A percentile compares a stretch with the other conserved stretches of the same genome.
Conservation (phyloP, 225 moss, liverwort and hornwort species). For the Climacium dendroides region DNA sequence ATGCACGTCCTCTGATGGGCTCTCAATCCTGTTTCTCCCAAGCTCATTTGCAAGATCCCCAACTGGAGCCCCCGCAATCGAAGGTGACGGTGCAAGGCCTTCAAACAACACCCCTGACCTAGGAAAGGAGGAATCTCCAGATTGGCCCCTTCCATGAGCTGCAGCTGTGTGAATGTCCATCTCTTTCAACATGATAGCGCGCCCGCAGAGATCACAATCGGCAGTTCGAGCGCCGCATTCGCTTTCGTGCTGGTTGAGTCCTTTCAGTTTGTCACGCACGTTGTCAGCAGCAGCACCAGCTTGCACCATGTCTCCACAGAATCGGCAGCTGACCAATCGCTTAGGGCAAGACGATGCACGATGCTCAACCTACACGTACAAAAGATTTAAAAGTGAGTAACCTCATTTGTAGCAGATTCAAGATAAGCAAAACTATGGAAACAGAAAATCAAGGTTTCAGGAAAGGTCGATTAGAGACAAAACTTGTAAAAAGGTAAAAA, state of each 20-base stretch:
- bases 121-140: background rate
- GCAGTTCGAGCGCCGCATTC: conserved; percentile 49
- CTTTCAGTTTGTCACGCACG: conserved; percentile 74
- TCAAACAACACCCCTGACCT: background rate
- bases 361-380: conserved; percentile 49
- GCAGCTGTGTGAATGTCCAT: conserved; percentile 53
- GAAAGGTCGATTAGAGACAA: background rate
- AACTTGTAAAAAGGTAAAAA: background rate
- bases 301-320: conserved; percentile 98
- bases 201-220: conserved; percentile 32
- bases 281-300: conserved; percentile 70
- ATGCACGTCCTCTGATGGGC: background rate
- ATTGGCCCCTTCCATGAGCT: conserved; percentile 15
- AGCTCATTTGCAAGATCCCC: background rate
- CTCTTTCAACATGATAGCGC: conserved; percentile 40
- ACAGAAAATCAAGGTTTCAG: background rate
- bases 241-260: conserved; percentile 83
- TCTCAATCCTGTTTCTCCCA: background rate
- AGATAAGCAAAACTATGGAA: background rate
- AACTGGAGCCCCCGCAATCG: background rate
- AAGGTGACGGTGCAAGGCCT: background rate
- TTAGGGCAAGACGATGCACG: conserved; percentile 56
- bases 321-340: conserved; percentile 74
- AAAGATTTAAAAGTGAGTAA: background rate
- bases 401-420: background rate